Conservation (phyloP, 1,284 basidiomycete genomes). For the Mycosarcoma mackinlayi region DNA sequence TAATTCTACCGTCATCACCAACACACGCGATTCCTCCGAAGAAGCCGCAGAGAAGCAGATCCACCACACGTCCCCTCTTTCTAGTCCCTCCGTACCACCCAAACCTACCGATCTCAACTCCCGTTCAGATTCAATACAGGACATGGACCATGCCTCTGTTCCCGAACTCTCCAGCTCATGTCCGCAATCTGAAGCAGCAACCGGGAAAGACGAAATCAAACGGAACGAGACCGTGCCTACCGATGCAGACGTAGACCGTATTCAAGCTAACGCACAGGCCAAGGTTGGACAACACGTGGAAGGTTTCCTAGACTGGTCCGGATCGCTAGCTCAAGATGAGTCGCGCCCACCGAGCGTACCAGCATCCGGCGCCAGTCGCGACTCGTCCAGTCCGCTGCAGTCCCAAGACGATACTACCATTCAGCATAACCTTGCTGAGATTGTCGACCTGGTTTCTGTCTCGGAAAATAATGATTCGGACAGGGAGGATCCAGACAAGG, state of each 20-base stretch:
- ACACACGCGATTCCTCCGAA: slow-evolving; percentile 29
- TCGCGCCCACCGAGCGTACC: neutral
- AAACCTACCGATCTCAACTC: neutral
- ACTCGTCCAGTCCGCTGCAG: neutral
- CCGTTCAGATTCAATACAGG: neutral
- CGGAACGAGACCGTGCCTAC: slow-evolving; percentile 8
- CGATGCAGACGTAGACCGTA: slow-evolving; percentile 30
- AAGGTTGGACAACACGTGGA: slow-evolving; percentile 26
- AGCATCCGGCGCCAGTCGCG: slow-evolving; percentile 1
- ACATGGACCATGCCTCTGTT: no score
- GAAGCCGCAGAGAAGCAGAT: slow-evolving; percentile 27
- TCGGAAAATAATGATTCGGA: slow-evolving; percentile 20
- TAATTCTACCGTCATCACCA: neutral
- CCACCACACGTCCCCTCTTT: slow-evolving; percentile 10
- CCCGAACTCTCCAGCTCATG: neutral
- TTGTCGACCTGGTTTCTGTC: slow-evolving; percentile 28
- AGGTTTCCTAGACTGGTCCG: slow-evolving; percentile 22
- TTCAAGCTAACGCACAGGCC: slow-evolving; percentile 13
- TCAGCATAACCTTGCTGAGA: neutral
- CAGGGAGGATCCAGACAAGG: slow-evolving; percentile 39
- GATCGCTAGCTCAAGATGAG: slow-evolving; percentile 8
- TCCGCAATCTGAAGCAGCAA: neutral
- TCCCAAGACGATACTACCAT: neutral
- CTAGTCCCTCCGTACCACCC: neutral
- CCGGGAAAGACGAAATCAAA: neutral